These are phyloP conservation scores for Aspergillus calidoustus DNA, from an alignment of 2,329 filamentous ascomycete species.

Conservation along the genomic window DNA sequence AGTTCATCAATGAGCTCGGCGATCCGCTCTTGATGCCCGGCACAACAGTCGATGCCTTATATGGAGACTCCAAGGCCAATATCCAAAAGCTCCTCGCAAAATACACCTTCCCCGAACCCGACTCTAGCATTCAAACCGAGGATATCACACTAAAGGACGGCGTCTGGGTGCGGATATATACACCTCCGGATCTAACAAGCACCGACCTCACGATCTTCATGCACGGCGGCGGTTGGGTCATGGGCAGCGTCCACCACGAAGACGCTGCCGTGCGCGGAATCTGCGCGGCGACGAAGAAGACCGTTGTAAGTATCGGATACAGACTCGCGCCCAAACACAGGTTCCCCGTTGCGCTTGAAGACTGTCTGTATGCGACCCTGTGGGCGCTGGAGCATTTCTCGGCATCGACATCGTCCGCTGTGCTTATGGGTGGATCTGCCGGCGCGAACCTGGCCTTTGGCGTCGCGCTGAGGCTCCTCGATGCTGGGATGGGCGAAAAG, in stretches of 20 bases:
- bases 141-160: neutral
- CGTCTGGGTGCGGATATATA: constrained; percentile 12
- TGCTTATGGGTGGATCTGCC: constrained; percentile 45
- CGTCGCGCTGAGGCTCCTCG: constrained; percentile 43
- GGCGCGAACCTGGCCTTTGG: constrained; percentile 45
- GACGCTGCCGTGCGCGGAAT: constrained; percentile 13
- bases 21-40: constrained; percentile 4
- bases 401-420: constrained; percentile 19
- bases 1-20: constrained; percentile 8
- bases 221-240: constrained; percentile 23
- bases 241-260: constrained; percentile 19
- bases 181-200: constrained; percentile 10
- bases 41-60: neutral
- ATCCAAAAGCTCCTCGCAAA: constrained; percentile 10
- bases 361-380: constrained; percentile 14
- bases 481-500: constrained; percentile 37
- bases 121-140: neutral
- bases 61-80: constrained; percentile 1
- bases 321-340: constrained; percentile 28
- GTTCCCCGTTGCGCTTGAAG: constrained; percentile 19
- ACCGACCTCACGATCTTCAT: constrained; percentile 49
- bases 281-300: constrained; percentile 2
- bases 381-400: constrained; percentile 19
- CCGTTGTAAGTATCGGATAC: constrained; percentile 15
- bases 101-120: constrained; percentile 1